Evolutionary conservation across 345 rosid species (phyloP), one percentile per base, ranked within the genome.

Genomic region (Limnanthes douglasii): DNA sequence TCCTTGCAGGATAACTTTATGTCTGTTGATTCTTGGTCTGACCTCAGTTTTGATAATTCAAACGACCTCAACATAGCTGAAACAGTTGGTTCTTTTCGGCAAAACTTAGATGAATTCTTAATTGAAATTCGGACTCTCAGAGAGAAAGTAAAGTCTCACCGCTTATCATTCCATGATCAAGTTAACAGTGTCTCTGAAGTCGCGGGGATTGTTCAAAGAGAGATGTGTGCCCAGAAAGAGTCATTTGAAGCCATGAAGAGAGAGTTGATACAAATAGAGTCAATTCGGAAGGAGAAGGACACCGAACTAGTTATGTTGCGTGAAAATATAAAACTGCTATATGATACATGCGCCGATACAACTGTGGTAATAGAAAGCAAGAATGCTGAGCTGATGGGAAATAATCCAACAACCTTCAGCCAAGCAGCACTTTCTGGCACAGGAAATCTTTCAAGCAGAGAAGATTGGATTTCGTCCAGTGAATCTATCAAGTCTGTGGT

Each of bases 281-380:
- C 67, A 21, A 31, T 30, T 37, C 70, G 54, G 42, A 57, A 59
- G 24, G 73, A 70, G 39, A 74, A 62, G 23, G 79, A 70, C 22
- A 50, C 30, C 40, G 90, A 79, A 59, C 59, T 55, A 62, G 41
- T 50, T 46, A 43, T 21, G 30, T 12, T 76, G 66, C 62, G 48
- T 47, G 66, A 59, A 50, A 77, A 56, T 49, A 39, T 70, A 34
- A 41, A 64, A 45, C 45, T 75, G 51, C 92, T 90, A 41, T 60
- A 65, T 54, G 84, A 79, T 54, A 84, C 82, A 22, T 72, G 79
- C 60, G 49, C 65, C 46, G 62, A 49, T 50, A 56, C 67, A 30
- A 42, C 77, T 34, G 40, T 43, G 48, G 98, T 83, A 70, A 75
- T 84, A 43, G 84, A 70, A 54, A 77, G 51, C 38, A 60, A 35